Percentiles rank a stretch among this genome's conserved stretches.
These are phyloP conservation scores for Cladophialophora exuberans DNA, from an alignment of 2,329 filamentous ascomycete species.

Conservation along the genomic window DNA sequence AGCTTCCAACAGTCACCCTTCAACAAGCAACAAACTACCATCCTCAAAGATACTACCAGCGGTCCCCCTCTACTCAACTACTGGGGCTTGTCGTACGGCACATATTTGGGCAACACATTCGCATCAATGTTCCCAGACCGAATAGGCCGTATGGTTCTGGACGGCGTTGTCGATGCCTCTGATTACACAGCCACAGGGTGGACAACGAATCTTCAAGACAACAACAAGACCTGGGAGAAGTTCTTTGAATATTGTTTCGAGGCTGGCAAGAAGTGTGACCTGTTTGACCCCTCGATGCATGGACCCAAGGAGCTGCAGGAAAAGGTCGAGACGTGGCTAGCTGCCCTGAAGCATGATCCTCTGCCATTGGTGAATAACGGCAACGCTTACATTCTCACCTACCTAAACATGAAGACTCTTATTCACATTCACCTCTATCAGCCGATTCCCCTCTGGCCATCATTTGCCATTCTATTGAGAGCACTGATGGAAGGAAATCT, in stretches of 20 bases:
- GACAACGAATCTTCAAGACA: constrained; percentile 55
- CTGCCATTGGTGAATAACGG: constrained; percentile 40
- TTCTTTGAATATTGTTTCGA: constrained; percentile 60
- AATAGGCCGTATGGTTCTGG: constrained; percentile 46
- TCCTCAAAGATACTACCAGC: not conserved
- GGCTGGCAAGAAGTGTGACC: constrained; percentile 53
- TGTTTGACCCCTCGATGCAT: constrained; percentile 37
- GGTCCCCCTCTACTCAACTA: constrained; percentile 45
- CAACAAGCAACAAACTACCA: constrained; percentile 7
- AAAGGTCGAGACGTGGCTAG: constrained; percentile 24
- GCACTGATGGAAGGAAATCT: constrained; percentile 39
- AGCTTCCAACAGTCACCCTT: not conserved
- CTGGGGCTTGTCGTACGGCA: constrained; percentile 57
- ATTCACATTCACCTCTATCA: constrained; percentile 35
- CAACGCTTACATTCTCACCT: constrained; percentile 52
- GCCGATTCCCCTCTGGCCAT: constrained; percentile 28
- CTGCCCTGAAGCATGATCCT: constrained; percentile 25
- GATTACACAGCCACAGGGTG: constrained; percentile 56
- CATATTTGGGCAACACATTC: constrained; percentile 49
- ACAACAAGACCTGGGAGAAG: constrained; percentile 56
- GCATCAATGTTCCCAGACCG: constrained; percentile 48
- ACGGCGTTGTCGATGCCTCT: constrained; percentile 45
- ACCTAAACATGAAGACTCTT: constrained; percentile 51
- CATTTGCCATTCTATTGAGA: constrained; percentile 49
- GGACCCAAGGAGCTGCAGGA: constrained; percentile 20